Evolutionary conservation across 352 stramenopile genomes (phyloP).

Genomic region (Plasmopara muralis): DNA sequence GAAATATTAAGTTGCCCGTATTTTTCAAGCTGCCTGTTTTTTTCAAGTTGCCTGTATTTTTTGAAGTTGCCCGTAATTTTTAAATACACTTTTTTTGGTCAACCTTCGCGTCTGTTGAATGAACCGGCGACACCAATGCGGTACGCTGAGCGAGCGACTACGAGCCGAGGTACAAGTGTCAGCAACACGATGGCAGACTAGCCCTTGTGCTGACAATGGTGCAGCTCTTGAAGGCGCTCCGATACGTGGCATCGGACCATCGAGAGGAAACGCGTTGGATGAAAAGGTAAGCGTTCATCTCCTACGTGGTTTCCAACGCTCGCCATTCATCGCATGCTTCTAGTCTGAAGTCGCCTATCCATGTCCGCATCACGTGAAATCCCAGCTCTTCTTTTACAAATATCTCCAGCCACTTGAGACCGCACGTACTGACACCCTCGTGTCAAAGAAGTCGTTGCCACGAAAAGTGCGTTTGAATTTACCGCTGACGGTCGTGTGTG

Average conservation of each 20-base stretch:
- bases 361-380: constrained; percentile 35
- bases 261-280: neutral
- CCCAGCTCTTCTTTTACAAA: constrained; percentile 78
- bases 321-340: neutral
- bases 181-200: constrained; percentile 13
- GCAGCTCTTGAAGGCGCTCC: neutral
- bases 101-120: constrained; percentile 6
- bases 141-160: constrained; percentile 45
- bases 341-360: neutral
- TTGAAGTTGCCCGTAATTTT: no score
- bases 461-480: constrained; percentile 51
- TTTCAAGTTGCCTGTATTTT: no score
- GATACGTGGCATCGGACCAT: neutral
- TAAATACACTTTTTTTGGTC: neutral
- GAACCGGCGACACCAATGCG: constrained; percentile 16
- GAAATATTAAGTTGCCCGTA: no score
- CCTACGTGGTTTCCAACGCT: neutral
- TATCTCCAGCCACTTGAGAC: constrained; percentile 58
- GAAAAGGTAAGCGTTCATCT: neutral
- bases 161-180: constrained; percentile 40
- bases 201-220: constrained; percentile 2
- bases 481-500: constrained; percentile 54
- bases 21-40: no score
- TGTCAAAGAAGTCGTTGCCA: constrained; percentile 3
- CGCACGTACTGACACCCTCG: neutral